Conservation (phyloP, 345 rosid genomes). For the Brassica incana region DNA sequence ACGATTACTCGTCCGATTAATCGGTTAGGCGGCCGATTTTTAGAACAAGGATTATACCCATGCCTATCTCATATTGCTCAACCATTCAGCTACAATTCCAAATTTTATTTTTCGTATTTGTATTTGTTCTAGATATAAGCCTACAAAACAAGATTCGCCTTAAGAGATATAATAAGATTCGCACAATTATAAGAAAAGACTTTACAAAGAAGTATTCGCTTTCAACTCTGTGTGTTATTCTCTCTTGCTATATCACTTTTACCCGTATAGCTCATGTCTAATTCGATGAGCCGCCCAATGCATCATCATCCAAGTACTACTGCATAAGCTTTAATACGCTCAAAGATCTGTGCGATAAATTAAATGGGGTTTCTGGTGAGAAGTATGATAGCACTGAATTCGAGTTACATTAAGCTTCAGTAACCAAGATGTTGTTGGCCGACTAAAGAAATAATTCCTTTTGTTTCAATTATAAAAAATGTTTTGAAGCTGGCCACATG, state of each 20-base stretch:
- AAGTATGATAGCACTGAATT: background rate
- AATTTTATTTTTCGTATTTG: background rate
- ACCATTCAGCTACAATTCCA: too few species aligned
- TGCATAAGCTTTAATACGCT: background rate
- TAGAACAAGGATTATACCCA: too few species aligned
- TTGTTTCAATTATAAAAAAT: background rate
- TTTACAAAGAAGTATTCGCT: background rate
- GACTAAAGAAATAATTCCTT: background rate
- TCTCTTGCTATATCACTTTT: background rate
- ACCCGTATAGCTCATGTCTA: background rate
- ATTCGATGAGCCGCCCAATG: background rate
- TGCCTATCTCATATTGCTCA: too few species aligned
- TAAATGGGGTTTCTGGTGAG: background rate
- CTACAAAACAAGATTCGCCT: background rate
- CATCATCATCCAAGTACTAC: background rate
- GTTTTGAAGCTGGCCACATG: background rate
- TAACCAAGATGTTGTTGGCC: background rate
- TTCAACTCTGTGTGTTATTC: background rate
- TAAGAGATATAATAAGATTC: background rate
- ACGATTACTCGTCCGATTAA: too few species aligned
- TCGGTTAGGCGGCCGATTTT: too few species aligned
- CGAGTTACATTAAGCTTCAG: background rate
- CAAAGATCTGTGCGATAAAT: background rate
- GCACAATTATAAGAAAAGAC: background rate
- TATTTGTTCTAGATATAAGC: background rate